Conservation (phyloP, 306 rosid genomes). For the Prunus mira region DNA sequence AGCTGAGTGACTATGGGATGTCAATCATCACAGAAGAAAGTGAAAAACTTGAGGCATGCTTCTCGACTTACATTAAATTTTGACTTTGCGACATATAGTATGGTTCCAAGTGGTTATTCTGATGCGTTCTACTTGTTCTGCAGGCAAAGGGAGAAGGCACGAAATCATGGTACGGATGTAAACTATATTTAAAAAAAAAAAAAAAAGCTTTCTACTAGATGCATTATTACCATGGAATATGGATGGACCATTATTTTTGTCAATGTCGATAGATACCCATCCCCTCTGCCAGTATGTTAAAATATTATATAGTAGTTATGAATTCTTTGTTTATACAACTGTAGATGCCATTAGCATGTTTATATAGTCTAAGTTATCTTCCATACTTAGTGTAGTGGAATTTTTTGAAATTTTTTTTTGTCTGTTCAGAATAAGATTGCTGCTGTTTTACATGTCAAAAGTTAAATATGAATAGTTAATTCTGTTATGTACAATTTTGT, state of each 20-base stretch:
- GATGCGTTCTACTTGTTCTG: constrained; percentile 25
- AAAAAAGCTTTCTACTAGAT: not conserved
- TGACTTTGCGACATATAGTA: not conserved
- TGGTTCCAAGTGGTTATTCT: constrained; percentile 22
- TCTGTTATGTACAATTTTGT: not conserved
- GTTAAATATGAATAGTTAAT: constrained; percentile 1
- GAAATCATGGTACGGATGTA: constrained; percentile 57
- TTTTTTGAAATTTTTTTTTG: too few species aligned
- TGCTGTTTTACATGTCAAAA: not conserved
- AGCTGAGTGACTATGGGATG: constrained; percentile 85
- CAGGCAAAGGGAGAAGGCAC: constrained; percentile 58
- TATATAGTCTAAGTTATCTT: too few species aligned
- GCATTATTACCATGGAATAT: too few species aligned
- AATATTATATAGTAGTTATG: too few species aligned
- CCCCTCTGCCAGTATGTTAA: too few species aligned
- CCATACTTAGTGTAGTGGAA: too few species aligned
- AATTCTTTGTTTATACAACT: too few species aligned
- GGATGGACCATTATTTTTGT: too few species aligned
- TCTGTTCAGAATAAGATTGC: not conserved
- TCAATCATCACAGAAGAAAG: constrained; percentile 57
- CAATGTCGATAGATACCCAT: too few species aligned
- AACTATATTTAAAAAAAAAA: too few species aligned
- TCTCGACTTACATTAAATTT: constrained; percentile 3
- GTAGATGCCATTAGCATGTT: too few species aligned
- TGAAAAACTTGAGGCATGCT: constrained; percentile 56